Percentiles rank a stretch among this genome's conserved stretches.
Conservation (phyloP, 306 rosid genomes). For the Astragalus membranaceus region DNA sequence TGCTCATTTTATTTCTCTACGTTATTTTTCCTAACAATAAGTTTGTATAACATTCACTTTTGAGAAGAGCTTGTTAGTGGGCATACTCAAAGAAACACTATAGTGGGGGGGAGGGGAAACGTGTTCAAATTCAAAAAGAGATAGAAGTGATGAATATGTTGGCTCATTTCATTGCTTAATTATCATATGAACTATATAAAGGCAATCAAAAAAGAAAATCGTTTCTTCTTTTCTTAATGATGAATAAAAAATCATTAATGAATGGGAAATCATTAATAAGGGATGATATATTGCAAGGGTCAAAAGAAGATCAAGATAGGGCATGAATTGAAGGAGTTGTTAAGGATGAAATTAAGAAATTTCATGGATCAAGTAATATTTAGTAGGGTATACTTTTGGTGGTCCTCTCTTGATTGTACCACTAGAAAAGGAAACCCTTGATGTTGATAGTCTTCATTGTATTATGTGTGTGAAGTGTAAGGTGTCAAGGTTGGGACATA, state of each 20-base stretch:
- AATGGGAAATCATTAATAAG: background rate
- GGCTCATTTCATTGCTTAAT: conserved; percentile 16
- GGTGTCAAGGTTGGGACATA: background rate
- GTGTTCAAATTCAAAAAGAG: conserved; percentile 27
- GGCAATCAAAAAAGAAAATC: background rate
- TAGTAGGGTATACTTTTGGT: conserved; percentile 43
- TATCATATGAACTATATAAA: background rate
- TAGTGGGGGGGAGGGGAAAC: conserved; percentile 28
- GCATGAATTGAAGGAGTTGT: conserved; percentile 23
- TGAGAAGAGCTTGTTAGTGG: background rate
- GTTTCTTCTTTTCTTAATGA: background rate
- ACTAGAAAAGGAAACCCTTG: conserved; percentile 28
- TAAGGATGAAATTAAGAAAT: conserved; percentile 38
- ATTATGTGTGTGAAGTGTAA: background rate
- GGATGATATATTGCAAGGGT: background rate
- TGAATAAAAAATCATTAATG: background rate
- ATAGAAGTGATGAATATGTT: conserved; percentile 12
- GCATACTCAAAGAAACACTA: background rate
- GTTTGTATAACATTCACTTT: too few species aligned
- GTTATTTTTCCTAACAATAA: too few species aligned
- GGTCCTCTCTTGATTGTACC: conserved; percentile 41
- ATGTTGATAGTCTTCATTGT: conserved; percentile 27
- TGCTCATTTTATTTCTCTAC: too few species aligned
- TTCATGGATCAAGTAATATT: conserved; percentile 54
- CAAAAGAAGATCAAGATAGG: conserved; percentile 26